Evolutionary conservation across 2,329 filamentous ascomycete genomes (phyloP), one percentile per base, ranked within the genome.

Genomic region (Nemania diffusa): DNA sequence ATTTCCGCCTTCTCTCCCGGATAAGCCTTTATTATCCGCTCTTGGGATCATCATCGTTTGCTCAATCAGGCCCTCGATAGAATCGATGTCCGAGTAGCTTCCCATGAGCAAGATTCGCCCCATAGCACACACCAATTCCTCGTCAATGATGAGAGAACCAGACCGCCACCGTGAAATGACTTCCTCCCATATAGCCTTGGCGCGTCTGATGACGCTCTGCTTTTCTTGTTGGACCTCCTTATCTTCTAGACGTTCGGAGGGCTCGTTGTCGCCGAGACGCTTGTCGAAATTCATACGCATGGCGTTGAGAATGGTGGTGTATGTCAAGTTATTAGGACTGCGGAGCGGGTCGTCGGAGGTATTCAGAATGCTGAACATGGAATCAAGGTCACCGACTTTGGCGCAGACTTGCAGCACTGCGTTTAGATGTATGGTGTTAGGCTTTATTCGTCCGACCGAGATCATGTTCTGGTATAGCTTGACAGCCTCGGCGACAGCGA

Each of bases 401-500:
- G 90, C 87, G 77, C 94, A 98, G 8, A 96, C 91, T 65, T 90
- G 89, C 51, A 99, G 82, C n/a, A 94, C 88, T 9, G 94, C 92
- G 77, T 99, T 99, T 69, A 92, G 89, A 76, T 98, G 96, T 64
- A 93, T 91, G 40, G 90, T 91, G 72, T 90, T 92, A 17, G 92
- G 91, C 70, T 89, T 85, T 57, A 97, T 83, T 7, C 84, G 83
- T 0, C 87, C 88, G 40, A 88, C 84, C 4, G 84, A 84, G 44
- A 85, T 84, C 81, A 98, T 91, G 62, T 88, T 88, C 72, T 92
- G 87, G 81, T 97, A 98, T 58, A 97, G 84, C 65, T 87, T 87
- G 52, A 94, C 79, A 0, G 93, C 93, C 71, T 91, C 90, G 62
- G 84, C 78, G 5, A 96, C 85, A 56, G 89, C 89, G 32, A 87